Conservation (phyloP, 108 stramenopile species). For the Fragilaria crotonensis region DNA sequence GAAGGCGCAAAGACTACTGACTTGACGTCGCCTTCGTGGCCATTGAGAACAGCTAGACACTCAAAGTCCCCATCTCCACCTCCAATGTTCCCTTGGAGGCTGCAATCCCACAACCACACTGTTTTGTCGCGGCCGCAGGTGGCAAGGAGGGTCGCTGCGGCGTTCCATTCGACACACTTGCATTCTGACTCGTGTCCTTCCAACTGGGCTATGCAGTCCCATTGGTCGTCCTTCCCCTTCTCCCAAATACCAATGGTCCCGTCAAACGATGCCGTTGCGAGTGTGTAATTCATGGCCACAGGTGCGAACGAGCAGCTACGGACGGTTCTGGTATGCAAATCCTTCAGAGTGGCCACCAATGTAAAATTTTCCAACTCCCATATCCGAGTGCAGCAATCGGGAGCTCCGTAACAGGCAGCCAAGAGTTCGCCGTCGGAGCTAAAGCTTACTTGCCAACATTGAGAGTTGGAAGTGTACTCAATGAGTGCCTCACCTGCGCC, state of each 20-base stretch:
- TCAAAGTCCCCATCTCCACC: conserved; percentile 61
- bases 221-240: conserved; percentile 13
- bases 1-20: conserved; percentile 77
- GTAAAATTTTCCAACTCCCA: conserved; percentile 43
- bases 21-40: conserved; percentile 97
- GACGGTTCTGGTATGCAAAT: conserved; percentile 52
- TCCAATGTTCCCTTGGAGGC: conserved; percentile 65
- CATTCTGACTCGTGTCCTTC: conserved; percentile 94
- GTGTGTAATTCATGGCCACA: conserved; percentile 21
- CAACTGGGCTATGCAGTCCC: conserved; percentile 77
- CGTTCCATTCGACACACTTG: conserved; percentile 87
- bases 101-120: conserved; percentile 97
- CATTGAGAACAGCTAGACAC: conserved; percentile 87
- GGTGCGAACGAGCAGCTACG: conserved; percentile 71
- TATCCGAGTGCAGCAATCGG: conserved; percentile 58
- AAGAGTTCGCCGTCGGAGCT: conserved; percentile 63
- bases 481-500: background rate
- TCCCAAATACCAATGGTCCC: conserved; percentile 88
- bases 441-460: conserved; percentile 63
- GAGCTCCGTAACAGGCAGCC: conserved; percentile 66
- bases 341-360: conserved; percentile 36
- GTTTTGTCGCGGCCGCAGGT: conserved; percentile 96
- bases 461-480: conserved; percentile 12
- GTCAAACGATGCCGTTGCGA: conserved; percentile 91
- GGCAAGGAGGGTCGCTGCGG: conserved; percentile 82